Evolutionary conservation across 2,329 filamentous ascomycete species (phyloP).

Genomic region (Aspergillus costaricaensis): DNA sequence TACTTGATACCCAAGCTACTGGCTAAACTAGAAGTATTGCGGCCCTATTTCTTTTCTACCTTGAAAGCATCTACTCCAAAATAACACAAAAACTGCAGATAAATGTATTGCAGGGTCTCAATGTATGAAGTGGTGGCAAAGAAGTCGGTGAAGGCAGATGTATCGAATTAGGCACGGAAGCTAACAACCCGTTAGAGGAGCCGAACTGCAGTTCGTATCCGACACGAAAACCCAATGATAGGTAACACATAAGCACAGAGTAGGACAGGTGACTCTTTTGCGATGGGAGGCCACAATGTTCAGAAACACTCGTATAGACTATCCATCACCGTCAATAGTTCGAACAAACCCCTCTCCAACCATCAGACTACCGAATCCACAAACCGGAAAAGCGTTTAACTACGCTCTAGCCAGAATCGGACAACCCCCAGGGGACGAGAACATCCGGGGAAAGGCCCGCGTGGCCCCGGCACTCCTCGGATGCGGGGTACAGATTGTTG

Average conservation of each 20-base stretch:
- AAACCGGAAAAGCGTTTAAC: neutral
- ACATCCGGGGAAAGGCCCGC: slow-evolving; percentile 24
- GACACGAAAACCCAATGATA: neutral
- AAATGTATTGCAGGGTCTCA: too few species aligned
- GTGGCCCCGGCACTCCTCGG: slow-evolving; percentile 25
- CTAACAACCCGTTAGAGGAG: neutral
- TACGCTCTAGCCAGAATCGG: neutral
- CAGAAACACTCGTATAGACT: neutral
- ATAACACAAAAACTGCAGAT: too few species aligned
- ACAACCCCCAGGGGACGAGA: slow-evolving; percentile 1
- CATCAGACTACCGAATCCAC: too few species aligned
- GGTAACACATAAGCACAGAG: neutral
- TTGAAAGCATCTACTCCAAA: too few species aligned
- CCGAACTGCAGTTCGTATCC: neutral
- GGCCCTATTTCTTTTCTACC: too few species aligned
- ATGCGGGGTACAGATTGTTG: slow-evolving; percentile 26
- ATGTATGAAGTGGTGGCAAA: neutral
- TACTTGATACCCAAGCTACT: too few species aligned
- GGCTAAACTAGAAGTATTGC: too few species aligned
- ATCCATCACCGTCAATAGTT: neutral
- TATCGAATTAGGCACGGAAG: neutral
- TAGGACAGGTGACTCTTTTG: neutral
- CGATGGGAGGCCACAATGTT: neutral
- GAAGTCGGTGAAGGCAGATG: neutral
- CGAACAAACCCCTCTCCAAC: neutral